Conservation (phyloP, 129 eudicot genomes). For the Lactuca saligna region DNA sequence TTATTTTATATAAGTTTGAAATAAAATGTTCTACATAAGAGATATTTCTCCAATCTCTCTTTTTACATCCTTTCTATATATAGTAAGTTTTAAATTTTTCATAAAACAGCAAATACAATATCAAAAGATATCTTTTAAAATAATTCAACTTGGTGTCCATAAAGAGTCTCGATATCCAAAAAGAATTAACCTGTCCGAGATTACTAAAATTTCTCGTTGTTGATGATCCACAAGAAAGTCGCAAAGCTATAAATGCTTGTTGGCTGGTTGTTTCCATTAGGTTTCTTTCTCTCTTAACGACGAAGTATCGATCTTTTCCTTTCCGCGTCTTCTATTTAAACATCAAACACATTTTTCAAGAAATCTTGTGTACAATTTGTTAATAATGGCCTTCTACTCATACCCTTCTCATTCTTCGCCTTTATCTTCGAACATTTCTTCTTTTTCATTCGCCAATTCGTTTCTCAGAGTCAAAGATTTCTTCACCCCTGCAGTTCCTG, state of each 20-base stretch:
- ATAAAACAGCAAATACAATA: not conserved
- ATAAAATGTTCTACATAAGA: too few relatives aligned
- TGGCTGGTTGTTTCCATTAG: not conserved
- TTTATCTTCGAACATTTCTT: constrained; percentile 40
- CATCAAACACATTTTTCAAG: constrained; percentile 8
- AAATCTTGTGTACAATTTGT: constrained; percentile 4
- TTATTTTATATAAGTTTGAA: too few relatives aligned
- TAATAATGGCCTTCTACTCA: constrained; percentile 64
- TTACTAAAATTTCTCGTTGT: constrained; percentile 15
- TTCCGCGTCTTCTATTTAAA: constrained; percentile 4
- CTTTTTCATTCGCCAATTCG: constrained; percentile 35
- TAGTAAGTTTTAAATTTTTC: not conserved
- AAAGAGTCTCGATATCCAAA: constrained; percentile 1
- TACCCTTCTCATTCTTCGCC: constrained; percentile 65
- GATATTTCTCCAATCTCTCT: too few relatives aligned
- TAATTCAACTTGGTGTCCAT: not conserved
- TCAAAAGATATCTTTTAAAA: not conserved
- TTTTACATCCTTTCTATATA: not conserved
- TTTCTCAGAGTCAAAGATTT: constrained; percentile 46
- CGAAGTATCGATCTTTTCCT: constrained; percentile 5
- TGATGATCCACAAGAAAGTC: constrained; percentile 20
- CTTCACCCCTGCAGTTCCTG: constrained; percentile 63
- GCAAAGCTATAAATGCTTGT: constrained; percentile 31
- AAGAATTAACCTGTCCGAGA: not conserved
- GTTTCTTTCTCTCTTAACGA: constrained; percentile 22